Conservation (phyloP, 163 green algal genomes). For the Volvox carteri region DNA sequence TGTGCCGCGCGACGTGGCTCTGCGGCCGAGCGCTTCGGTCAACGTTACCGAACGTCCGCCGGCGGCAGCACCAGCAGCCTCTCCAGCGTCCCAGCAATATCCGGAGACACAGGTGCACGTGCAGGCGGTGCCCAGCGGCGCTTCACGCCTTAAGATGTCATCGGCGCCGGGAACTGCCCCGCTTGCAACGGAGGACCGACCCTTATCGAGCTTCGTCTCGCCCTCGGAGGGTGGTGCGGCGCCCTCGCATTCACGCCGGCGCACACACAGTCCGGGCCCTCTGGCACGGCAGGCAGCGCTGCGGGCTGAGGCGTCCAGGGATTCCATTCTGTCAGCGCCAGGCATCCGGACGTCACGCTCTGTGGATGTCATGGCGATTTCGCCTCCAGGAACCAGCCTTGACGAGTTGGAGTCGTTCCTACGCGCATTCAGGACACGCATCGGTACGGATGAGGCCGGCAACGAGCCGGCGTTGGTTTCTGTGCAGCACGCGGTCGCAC, state of each 20-base stretch:
- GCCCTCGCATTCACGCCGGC: background rate
- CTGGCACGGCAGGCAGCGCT: background rate
- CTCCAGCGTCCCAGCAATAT: background rate
- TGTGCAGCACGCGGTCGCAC: no score
- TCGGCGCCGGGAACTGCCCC: background rate
- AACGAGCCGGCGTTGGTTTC: background rate
- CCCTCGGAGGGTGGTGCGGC: constrained; percentile 11
- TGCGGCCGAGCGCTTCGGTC: background rate
- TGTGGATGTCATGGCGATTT: background rate
- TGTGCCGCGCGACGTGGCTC: background rate
- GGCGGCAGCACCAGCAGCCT: background rate
- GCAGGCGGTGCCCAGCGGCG: background rate
- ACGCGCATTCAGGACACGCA: constrained; percentile 27
- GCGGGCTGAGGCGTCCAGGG: background rate
- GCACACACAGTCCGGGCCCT: constrained; percentile 6
- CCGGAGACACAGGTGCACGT: background rate
- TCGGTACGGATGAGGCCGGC: constrained; percentile 11
- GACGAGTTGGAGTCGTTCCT: constrained; percentile 43
- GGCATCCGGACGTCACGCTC: background rate
- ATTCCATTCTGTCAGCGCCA: background rate
- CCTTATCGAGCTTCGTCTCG: constrained; percentile 13
- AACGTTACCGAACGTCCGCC: background rate
- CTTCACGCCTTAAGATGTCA: constrained; percentile 13
- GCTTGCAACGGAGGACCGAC: background rate
- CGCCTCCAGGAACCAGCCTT: constrained; percentile 7